Conservation (phyloP, 805 yeast species). For the Saccharomycopsis javanensis region DNA sequence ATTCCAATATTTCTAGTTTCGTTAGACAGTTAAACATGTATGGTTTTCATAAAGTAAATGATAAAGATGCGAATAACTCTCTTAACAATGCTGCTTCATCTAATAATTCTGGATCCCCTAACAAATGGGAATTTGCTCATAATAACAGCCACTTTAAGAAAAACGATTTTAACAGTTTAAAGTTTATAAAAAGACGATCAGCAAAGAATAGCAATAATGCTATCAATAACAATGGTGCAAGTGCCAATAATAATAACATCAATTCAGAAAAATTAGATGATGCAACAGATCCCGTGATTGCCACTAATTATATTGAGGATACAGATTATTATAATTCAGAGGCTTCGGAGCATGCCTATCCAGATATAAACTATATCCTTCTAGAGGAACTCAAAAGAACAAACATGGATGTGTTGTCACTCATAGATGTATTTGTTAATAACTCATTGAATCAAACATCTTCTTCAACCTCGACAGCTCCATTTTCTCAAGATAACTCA, state of each 20-base stretch:
- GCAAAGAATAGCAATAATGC: conserved; percentile 27
- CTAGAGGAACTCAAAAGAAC: conserved; percentile 39
- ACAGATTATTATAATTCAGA: not conserved
- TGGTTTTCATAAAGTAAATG: conserved; percentile 68
- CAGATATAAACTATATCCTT: conserved; percentile 35
- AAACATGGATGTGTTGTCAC: conserved; percentile 42
- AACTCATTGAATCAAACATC: not conserved
- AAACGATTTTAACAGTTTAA: conserved; percentile 69
- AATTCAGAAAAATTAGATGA: not conserved
- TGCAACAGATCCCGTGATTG: not conserved
- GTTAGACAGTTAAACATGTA: conserved; percentile 76
- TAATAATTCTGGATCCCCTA: conserved; percentile 6
- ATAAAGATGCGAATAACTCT: conserved; percentile 21
- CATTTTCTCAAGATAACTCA: not conserved
- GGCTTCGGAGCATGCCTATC: conserved; percentile 3
- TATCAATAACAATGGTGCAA: not conserved
- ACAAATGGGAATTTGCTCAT: conserved; percentile 84
- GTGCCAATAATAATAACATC: not conserved
- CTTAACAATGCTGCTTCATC: conserved; percentile 5
- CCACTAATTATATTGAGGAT: not conserved
- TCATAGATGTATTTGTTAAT: conserved; percentile 32
- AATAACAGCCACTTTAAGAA: conserved; percentile 67
- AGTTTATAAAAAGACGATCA: conserved; percentile 71
- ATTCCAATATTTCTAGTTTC: conserved; percentile 70
- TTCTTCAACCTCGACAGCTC: not conserved